Evolutionary conservation across 768 basidiomycete species (phyloP).

Genomic region (Leccinum longicurvipes): DNA sequence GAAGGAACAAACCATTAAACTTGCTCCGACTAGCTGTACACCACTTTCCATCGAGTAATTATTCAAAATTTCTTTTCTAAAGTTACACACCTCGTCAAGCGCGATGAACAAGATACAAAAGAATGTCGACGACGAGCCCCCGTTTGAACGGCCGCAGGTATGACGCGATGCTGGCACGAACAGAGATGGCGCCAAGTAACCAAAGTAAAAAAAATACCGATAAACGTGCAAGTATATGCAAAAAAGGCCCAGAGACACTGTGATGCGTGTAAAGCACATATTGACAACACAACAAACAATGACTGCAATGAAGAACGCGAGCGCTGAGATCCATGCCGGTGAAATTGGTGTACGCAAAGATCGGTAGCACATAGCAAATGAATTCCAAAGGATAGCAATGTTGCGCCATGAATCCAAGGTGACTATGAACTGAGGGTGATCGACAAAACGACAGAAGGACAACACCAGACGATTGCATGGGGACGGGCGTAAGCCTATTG

Average conservation of each 20-base stretch:
- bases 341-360: slow-evolving; percentile 17
- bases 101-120: not conserved
- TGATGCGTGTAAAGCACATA: slow-evolving; percentile 15
- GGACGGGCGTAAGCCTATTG: slow-evolving; percentile 7
- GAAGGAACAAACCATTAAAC: too few relatives aligned
- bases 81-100: not conserved
- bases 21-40: too few relatives aligned
- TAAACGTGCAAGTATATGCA: slow-evolving; percentile 19
- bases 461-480: slow-evolving; percentile 10
- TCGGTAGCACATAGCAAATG: slow-evolving; percentile 26
- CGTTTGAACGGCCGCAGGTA: not conserved
- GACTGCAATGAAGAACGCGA: slow-evolving; percentile 10
- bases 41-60: not conserved
- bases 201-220: not conserved
- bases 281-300: slow-evolving; percentile 19
- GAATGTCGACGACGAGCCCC: not conserved
- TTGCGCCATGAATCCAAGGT: slow-evolving; percentile 9
- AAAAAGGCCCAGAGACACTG: slow-evolving; percentile 11
- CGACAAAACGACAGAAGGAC: slow-evolving; percentile 22
- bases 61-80: not conserved
- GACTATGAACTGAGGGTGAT: not conserved
- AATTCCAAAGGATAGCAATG: slow-evolving; percentile 17
- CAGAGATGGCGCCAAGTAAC: too few relatives aligned
- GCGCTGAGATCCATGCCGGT: slow-evolving; percentile 18
- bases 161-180: not conserved